Evolutionary conservation across 768 basidiomycete genomes (phyloP).

Genomic region (Lentinula detonsa): DNA sequence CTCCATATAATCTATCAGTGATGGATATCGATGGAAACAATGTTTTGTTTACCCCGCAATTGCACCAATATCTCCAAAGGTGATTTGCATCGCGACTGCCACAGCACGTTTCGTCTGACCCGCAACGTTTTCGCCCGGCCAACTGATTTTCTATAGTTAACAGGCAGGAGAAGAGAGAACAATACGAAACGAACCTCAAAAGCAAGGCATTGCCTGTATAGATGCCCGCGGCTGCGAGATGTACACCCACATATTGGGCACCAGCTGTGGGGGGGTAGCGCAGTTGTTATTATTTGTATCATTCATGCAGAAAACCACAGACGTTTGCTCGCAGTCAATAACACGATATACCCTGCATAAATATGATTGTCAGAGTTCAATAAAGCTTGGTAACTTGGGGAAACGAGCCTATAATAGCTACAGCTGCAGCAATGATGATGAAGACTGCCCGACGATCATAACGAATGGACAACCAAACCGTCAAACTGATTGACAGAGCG

Average conservation of each 20-base stretch:
- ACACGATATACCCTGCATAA: constrained; percentile 46
- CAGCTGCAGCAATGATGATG: constrained; percentile 41
- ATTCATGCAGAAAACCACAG: constrained; percentile 10
- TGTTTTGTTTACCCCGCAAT: constrained; percentile 18
- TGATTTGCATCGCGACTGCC: constrained; percentile 59
- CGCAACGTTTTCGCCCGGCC: constrained; percentile 66
- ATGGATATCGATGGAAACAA: not conserved
- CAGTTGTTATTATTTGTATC: not conserved
- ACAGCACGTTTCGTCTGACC: constrained; percentile 62
- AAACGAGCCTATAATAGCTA: constrained; percentile 45
- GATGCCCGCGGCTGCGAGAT: constrained; percentile 48
- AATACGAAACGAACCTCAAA: constrained; percentile 14
- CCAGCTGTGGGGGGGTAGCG: constrained; percentile 36
- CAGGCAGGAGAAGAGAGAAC: not conserved
- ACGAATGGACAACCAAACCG: constrained; percentile 46
- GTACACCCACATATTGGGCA: constrained; percentile 52
- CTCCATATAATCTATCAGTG: constrained; percentile 15
- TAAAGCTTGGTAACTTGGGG: not conserved
- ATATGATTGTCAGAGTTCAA: not conserved
- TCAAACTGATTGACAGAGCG: constrained; percentile 39
- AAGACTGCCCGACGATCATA: constrained; percentile 41
- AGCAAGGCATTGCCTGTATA: constrained; percentile 55
- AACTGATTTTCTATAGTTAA: constrained; percentile 22
- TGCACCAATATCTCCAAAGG: constrained; percentile 55
- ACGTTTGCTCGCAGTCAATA: constrained; percentile 43